phyloP scores from a whole-genome alignment of 306 rosid species.

The Castanea sativa region DNA sequence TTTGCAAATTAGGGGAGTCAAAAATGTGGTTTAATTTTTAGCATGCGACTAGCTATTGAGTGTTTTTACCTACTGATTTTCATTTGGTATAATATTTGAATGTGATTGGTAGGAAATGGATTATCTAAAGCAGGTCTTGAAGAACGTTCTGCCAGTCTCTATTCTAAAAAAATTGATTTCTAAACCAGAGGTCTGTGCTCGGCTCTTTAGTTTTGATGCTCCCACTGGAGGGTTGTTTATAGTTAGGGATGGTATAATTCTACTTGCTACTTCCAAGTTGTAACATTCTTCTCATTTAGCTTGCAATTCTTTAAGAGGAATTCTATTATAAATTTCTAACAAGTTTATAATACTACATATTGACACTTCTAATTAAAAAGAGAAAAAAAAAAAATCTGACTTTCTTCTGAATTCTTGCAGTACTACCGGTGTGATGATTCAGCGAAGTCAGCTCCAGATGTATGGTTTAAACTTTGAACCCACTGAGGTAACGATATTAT shows the following conservation, averaged over 20 bases:
- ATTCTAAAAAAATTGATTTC: slow-evolving; percentile 61
- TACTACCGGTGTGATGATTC: slow-evolving; percentile 69
- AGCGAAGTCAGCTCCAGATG: slow-evolving; percentile 59
- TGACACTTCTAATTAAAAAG: too few relatives aligned
- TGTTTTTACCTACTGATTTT: slow-evolving; percentile 18
- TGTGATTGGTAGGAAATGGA: slow-evolving; percentile 64
- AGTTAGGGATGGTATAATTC: background rate
- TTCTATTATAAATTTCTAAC: too few relatives aligned
- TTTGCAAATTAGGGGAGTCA: slow-evolving; percentile 81
- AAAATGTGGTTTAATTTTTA: background rate
- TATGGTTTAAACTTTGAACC: slow-evolving; percentile 95
- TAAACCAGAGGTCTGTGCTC: slow-evolving; percentile 61
- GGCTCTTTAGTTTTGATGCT: slow-evolving; percentile 3
- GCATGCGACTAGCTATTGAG: slow-evolving; percentile 18
- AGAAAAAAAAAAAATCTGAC: background rate
- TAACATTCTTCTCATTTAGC: background rate
- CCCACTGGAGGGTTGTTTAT: background rate
- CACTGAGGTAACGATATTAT: slow-evolving; percentile 50
- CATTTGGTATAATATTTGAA: slow-evolving; percentile 20
- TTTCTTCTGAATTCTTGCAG: slow-evolving; percentile 42
- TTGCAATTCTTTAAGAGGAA: too few relatives aligned
- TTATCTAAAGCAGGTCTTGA: slow-evolving; percentile 69
- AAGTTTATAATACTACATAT: too few relatives aligned
- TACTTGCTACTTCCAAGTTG: slow-evolving; percentile 18
- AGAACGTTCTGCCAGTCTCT: slow-evolving; percentile 75